Percentiles rank a stretch among this genome's conserved stretches.
Evolutionary conservation across 2,329 filamentous ascomycete species (phyloP).

Genomic region (Volutella citrinella): DNA sequence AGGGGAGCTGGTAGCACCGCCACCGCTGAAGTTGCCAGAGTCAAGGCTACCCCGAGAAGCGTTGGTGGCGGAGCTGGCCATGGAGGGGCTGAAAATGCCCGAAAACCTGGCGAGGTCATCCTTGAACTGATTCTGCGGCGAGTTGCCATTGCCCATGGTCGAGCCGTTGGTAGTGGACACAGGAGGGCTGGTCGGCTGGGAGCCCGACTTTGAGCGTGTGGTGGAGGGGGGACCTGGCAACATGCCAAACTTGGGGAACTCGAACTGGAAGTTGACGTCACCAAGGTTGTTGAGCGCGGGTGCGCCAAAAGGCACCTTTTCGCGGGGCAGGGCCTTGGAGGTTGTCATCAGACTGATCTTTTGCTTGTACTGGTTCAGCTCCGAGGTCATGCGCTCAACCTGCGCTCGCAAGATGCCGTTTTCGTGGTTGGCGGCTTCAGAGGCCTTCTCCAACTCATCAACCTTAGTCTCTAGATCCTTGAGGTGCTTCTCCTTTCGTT

Average conservation of each 20-base stretch:
- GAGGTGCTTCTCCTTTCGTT: slow-evolving; percentile 89
- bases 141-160: slow-evolving; percentile 16
- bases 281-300: slow-evolving; percentile 57
- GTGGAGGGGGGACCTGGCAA: slow-evolving; percentile 49
- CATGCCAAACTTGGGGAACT: slow-evolving; percentile 90
- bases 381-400: slow-evolving; percentile 79
- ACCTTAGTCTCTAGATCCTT: slow-evolving; percentile 81
- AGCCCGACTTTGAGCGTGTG: slow-evolving; percentile 24
- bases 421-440: slow-evolving; percentile 78
- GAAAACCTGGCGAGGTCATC: slow-evolving; percentile 55
- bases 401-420: slow-evolving; percentile 82
- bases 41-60: slow-evolving; percentile 51
- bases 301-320: slow-evolving; percentile 39
- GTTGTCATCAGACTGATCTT: slow-evolving; percentile 61
- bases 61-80: slow-evolving; percentile 42
- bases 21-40: slow-evolving; percentile 44
- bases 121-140: slow-evolving; percentile 32
- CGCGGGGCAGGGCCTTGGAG: slow-evolving; percentile 36
- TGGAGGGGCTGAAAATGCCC: slow-evolving; percentile 58
- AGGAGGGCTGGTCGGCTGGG: slow-evolving; percentile 32
- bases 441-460: slow-evolving; percentile 75
- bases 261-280: slow-evolving; percentile 87
- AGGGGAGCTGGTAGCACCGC: slow-evolving; percentile 60
- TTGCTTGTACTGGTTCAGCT: slow-evolving; percentile 89
- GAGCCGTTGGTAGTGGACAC: slow-evolving; percentile 27